A percentile compares a stretch with the other conserved stretches of the same genome.
phyloP scores from a whole-genome alignment of 2,329 filamentous ascomycete species.

The Herpomyces periplanetae region DNA sequence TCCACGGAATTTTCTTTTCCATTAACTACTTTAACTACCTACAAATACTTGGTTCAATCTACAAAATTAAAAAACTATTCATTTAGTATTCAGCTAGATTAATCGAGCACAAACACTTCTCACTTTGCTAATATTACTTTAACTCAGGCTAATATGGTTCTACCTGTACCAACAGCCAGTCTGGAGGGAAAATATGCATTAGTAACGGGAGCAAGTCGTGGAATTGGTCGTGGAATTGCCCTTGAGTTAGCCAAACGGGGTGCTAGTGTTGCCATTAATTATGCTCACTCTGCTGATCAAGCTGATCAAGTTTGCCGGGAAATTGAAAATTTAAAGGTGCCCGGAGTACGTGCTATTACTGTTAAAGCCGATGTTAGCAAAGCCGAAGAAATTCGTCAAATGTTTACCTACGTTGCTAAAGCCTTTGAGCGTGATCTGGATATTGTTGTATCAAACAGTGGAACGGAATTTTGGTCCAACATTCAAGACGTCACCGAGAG shows the following conservation, averaged over 20 bases:
- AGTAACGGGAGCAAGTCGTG: slow-evolving; percentile 65
- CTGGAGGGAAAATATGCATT: slow-evolving; percentile 77
- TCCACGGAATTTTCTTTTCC: no score
- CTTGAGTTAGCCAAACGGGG: slow-evolving; percentile 49
- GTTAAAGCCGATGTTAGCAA: slow-evolving; percentile 18
- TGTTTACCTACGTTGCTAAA: slow-evolving; percentile 12
- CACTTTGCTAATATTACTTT: no score
- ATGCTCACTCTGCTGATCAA: slow-evolving; percentile 14
- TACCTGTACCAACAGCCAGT: no score
- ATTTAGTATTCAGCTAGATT: no score
- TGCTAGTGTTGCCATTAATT: slow-evolving; percentile 22
- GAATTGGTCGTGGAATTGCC: slow-evolving; percentile 50
- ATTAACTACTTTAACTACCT: no score
- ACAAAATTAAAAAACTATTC: no score
- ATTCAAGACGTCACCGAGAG: slow-evolving; percentile 25
- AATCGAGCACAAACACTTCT: no score
- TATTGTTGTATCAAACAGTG: slow-evolving; percentile 15
- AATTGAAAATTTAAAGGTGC: slow-evolving; percentile 11
- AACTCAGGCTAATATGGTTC: no score
- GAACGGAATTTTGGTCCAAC: slow-evolving; percentile 25
- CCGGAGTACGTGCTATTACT: slow-evolving; percentile 12
- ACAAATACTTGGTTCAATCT: no score
- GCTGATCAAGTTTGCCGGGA: slow-evolving; percentile 14
- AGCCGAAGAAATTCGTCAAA: slow-evolving; percentile 16
- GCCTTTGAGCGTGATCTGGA: slow-evolving; percentile 17